Conservation (phyloP, 257 asterid genomes). For the Plantago major region DNA sequence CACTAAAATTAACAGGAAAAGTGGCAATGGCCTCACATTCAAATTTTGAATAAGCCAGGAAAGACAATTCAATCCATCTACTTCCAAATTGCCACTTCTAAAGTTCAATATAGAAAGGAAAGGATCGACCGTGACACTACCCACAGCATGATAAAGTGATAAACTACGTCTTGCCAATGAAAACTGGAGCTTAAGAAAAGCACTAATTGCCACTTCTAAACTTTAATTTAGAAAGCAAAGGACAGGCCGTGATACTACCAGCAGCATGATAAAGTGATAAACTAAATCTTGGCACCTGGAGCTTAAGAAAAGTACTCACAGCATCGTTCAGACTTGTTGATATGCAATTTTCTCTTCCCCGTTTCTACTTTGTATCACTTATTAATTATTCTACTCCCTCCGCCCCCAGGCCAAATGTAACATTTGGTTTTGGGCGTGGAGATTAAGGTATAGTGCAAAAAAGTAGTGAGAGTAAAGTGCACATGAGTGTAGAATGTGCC, state of each 20-base stretch:
- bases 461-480: no score
- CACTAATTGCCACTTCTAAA: background rate
- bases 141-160: background rate
- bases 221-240: constrained; percentile 7
- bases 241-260: background rate
- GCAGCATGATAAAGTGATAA: background rate
- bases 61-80: background rate
- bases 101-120: constrained; percentile 7
- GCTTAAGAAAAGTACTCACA: background rate
- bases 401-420: no score
- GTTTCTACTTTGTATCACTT: background rate
- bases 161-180: constrained; percentile 1
- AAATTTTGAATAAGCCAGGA: background rate
- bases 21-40: constrained; percentile 3
- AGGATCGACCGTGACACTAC: constrained; percentile 3
- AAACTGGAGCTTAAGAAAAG: background rate
- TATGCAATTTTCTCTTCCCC: background rate
- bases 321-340: background rate
- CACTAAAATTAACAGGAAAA: background rate
- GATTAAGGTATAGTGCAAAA: no score
- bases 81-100: constrained; percentile 5
- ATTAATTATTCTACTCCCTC: background rate
- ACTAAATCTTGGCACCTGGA: background rate
- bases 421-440: no score
- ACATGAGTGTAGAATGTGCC: no score